Evolutionary conservation across 2,329 filamentous ascomycete genomes (phyloP).

Genomic region (Alternaria sp.): DNA sequence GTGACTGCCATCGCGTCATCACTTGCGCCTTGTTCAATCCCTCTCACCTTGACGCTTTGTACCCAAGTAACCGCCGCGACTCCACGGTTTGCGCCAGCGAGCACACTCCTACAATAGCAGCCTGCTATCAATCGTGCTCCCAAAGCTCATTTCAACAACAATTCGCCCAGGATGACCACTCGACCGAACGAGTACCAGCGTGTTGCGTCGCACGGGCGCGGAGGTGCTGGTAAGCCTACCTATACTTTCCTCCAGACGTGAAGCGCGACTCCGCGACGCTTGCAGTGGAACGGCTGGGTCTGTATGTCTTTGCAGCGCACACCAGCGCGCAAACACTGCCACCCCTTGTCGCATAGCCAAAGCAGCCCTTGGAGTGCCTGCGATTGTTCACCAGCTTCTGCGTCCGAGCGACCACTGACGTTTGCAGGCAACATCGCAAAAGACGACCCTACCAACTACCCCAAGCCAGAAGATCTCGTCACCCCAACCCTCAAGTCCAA

Average conservation of each 20-base stretch:
- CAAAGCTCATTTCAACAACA: background rate
- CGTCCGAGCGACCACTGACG: background rate
- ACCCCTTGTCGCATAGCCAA: background rate
- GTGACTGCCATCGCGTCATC: constrained; percentile 21
- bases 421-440: constrained; percentile 56
- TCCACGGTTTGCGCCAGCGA: background rate
- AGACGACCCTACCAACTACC: constrained; percentile 41
- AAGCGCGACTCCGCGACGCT: background rate
- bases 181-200: constrained; percentile 33
- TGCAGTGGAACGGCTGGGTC: background rate
- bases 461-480: constrained; percentile 66
- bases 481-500: constrained; percentile 84
- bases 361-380: background rate
- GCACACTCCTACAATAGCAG: background rate
- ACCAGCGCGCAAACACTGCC: background rate
- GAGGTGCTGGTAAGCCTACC: constrained; percentile 67
- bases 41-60: constrained; percentile 11
- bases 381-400: background rate
- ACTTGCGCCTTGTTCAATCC: constrained; percentile 14
- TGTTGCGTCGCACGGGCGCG: constrained; percentile 71
- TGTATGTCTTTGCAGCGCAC: background rate
- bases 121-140: background rate
- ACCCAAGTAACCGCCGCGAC: constrained; percentile 3
- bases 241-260: constrained; percentile 1
- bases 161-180: constrained; percentile 24